Conservation (phyloP, 1,284 basidiomycete genomes). For the Cutaneotrichosporon sp. region DNA sequence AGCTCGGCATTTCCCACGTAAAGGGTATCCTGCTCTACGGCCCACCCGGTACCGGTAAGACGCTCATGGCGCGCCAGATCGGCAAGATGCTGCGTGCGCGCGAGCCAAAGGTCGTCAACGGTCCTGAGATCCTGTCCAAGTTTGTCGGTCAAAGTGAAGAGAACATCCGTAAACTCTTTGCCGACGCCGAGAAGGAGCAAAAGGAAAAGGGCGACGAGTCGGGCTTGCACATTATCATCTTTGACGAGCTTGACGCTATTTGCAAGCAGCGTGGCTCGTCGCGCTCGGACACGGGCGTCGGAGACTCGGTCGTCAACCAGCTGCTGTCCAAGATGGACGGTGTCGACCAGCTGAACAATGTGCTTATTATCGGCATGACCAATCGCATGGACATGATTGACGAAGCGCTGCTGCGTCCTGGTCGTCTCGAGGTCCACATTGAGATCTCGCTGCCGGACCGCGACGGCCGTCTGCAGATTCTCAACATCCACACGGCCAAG, state of each 20-base stretch:
- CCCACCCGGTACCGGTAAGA: constrained; percentile 98
- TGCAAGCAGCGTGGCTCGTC: constrained; percentile 93
- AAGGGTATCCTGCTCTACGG: constrained; percentile 96
- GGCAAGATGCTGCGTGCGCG: constrained; percentile 98
- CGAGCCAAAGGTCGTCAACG: constrained; percentile 98
- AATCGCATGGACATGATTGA: constrained; percentile 99
- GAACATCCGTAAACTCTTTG: constrained; percentile 96
- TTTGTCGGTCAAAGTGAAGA: constrained; percentile 98
- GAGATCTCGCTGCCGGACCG: constrained; percentile 98
- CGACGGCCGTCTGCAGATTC: constrained; percentile 84
- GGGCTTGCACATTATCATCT: constrained; percentile 95
- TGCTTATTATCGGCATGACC: constrained; percentile 99
- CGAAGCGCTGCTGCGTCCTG: constrained; percentile 92
- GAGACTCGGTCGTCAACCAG: constrained; percentile 98
- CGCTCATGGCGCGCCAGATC: constrained; percentile 95
- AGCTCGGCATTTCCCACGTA: constrained; percentile 97
- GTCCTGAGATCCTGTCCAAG: constrained; percentile 91
- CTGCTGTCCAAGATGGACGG: constrained; percentile 99
- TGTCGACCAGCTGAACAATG: constrained; percentile 98
- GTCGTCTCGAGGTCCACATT: constrained; percentile 99
- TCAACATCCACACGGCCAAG: constrained; percentile 91
- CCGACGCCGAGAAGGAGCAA: constrained; percentile 97
- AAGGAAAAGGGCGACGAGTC: constrained; percentile 98
- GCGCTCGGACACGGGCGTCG: constrained; percentile 89
- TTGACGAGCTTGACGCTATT: constrained; percentile 97